A percentile compares a stretch with the other conserved stretches of the same genome.
Evolutionary conservation across 1,284 basidiomycete species (phyloP).

Genomic region (Ustilago esculenta): DNA sequence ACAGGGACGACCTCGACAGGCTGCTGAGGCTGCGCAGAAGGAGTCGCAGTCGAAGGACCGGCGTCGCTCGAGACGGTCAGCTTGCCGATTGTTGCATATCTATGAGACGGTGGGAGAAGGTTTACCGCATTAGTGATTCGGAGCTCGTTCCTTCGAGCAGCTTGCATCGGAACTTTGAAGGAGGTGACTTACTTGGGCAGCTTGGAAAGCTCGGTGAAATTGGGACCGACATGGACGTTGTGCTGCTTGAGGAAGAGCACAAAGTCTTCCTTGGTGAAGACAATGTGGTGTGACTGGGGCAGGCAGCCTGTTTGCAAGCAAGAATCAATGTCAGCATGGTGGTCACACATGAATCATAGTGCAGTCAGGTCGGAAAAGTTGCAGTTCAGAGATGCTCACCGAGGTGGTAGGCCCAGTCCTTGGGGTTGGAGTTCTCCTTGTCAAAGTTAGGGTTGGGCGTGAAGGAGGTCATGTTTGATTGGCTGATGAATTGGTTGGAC

Average conservation of each 20-base stretch:
- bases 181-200: constrained; percentile 47
- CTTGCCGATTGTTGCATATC: constrained; percentile 54
- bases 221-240: constrained; percentile 54
- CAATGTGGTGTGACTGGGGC: constrained; percentile 49
- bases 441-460: constrained; percentile 47
- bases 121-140: no score
- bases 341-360: no score
- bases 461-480: constrained; percentile 47
- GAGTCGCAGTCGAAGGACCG: constrained; percentile 9
- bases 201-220: constrained; percentile 54
- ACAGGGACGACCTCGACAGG: constrained; percentile 1
- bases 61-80: constrained; percentile 29
- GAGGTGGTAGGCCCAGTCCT: constrained; percentile 61
- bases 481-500: no score
- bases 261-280: constrained; percentile 59
- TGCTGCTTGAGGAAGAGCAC: constrained; percentile 60
- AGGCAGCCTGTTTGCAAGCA: constrained; percentile 36
- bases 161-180: no score
- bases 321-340: no score
- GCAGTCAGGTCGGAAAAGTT: no score
- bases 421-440: constrained; percentile 52
- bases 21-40: constrained; percentile 9
- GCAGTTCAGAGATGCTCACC: constrained; percentile 23
- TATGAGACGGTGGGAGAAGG: constrained; percentile 5
- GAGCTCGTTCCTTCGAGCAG: no score